phyloP scores from a whole-genome alignment of 805 yeast species.

The Saturnispora diversa region DNA sequence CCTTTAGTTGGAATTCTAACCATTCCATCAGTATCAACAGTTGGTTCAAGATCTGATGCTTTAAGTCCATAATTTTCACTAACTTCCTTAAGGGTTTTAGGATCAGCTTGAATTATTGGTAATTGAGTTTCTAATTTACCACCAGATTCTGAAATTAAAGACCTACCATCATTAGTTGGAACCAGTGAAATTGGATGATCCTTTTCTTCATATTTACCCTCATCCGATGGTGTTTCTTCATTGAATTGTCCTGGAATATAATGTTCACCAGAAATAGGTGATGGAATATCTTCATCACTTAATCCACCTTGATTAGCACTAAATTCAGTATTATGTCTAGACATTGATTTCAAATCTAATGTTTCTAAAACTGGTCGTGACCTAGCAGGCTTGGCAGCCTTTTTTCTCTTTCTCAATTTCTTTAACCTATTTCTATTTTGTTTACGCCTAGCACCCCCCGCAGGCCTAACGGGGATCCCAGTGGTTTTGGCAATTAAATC shows the following conservation, averaged over 20 bases:
- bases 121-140: constrained; percentile 9
- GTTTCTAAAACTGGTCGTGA: constrained; percentile 26
- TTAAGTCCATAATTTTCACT: constrained; percentile 16
- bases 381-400: constrained; percentile 29
- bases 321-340: constrained; percentile 10
- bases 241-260: neutral
- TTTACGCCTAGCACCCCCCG: constrained; percentile 63
- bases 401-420: constrained; percentile 23
- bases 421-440: constrained; percentile 38
- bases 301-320: constrained; percentile 1
- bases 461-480: constrained; percentile 51
- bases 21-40: constrained; percentile 30
- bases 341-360: constrained; percentile 13
- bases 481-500: constrained; percentile 15
- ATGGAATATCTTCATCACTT: neutral
- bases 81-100: constrained; percentile 15
- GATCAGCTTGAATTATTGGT: constrained; percentile 13
- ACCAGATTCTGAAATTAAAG: constrained; percentile 9
- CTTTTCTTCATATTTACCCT: constrained; percentile 1
- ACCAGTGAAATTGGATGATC: constrained; percentile 10
- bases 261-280: constrained; percentile 1
- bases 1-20: constrained; percentile 34
- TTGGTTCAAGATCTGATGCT: constrained; percentile 25
- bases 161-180: constrained; percentile 14
- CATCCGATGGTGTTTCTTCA: neutral